Evolutionary conservation across 2,329 filamentous ascomycete genomes (phyloP).

Genomic region (Neofusicoccum laricinum): DNA sequence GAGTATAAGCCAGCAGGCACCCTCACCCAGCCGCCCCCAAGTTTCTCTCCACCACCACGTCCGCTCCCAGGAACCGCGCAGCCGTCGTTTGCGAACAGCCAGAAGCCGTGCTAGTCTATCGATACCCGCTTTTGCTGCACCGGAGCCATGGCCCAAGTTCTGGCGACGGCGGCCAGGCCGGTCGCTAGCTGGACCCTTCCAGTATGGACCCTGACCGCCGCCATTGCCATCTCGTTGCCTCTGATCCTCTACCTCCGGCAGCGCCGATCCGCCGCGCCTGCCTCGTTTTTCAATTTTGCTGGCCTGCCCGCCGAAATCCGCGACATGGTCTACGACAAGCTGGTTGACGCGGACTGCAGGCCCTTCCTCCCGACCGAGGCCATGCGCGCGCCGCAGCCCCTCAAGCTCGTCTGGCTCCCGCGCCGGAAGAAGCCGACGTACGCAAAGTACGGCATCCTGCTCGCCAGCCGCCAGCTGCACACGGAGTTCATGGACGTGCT

Average conservation of each 20-base stretch:
- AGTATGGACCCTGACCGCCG: slow-evolving; percentile 1
- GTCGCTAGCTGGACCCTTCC: background rate
- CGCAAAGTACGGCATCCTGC: slow-evolving; percentile 19
- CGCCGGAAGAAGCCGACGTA: background rate
- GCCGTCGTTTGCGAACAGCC: background rate
- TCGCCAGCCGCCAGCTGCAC: slow-evolving; percentile 33
- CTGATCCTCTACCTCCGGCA: slow-evolving; percentile 6
- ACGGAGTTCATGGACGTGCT: slow-evolving; percentile 34
- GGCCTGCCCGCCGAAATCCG: slow-evolving; percentile 17
- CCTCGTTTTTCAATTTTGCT: slow-evolving; percentile 18
- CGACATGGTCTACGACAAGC: slow-evolving; percentile 21
- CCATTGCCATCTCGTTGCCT: slow-evolving; percentile 14
- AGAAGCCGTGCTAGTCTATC: background rate
- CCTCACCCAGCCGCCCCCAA: background rate
- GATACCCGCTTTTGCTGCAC: background rate
- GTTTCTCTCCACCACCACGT: background rate
- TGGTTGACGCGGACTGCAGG: slow-evolving; percentile 6
- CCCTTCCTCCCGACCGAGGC: slow-evolving; percentile 2
- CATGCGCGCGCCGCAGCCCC: background rate
- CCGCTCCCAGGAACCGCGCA: background rate
- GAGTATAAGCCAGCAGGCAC: slow-evolving; percentile 3
- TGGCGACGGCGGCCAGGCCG: background rate
- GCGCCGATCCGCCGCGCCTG: background rate
- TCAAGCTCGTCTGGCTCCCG: background rate
- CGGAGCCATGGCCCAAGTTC: background rate